Evolutionary conservation across 1,139 yeast species (phyloP).

Genomic region (Blastobotrys apis): DNA sequence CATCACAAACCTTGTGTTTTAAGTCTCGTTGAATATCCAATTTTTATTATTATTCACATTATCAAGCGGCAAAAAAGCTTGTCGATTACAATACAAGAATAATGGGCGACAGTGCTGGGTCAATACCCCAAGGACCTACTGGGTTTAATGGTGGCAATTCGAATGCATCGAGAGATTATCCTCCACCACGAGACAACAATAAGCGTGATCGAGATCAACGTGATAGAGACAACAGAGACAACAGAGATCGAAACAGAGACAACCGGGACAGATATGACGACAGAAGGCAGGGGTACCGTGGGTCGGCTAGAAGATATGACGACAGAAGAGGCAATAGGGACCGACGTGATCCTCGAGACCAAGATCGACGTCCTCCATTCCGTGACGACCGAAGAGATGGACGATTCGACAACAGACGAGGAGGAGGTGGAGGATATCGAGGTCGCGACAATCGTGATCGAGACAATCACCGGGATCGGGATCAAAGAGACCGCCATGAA

Average conservation of each 20-base stretch:
- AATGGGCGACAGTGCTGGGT: no score
- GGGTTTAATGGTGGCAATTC: no score
- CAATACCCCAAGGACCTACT: no score
- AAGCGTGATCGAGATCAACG: no score
- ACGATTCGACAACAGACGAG: conserved; percentile 17
- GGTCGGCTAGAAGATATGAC: background rate
- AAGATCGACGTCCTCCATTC: conserved; percentile 24
- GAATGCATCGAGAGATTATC: no score
- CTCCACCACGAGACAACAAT: no score
- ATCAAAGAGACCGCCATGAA: conserved; percentile 10
- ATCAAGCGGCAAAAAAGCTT: no score
- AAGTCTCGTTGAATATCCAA: no score
- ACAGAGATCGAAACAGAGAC: conserved; percentile 5
- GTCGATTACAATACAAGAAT: no score
- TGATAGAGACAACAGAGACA: no score
- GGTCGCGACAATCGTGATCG: conserved; percentile 13
- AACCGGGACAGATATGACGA: conserved; percentile 14
- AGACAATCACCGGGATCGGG: background rate
- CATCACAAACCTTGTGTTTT: no score
- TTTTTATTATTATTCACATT: no score
- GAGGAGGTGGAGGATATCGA: conserved; percentile 18
- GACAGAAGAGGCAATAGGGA: conserved; percentile 14
- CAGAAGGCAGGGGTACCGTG: background rate
- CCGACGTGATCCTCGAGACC: conserved; percentile 15
- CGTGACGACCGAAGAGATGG: conserved; percentile 17